phyloP scores from a whole-genome alignment of 257 asterid genomes.

The Solanum corneliomulleri region DNA sequence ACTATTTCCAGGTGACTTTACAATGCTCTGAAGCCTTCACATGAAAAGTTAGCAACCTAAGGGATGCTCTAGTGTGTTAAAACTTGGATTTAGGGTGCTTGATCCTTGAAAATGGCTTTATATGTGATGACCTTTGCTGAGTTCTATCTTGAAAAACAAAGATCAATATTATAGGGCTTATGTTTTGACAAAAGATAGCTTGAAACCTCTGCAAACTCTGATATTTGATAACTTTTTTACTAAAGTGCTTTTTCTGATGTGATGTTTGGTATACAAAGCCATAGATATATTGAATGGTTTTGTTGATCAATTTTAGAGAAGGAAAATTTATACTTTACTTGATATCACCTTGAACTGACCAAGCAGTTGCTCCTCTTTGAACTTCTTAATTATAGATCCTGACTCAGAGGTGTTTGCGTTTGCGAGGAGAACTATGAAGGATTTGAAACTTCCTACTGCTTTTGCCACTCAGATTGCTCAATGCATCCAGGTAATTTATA shows the following conservation, averaged over 20 bases:
- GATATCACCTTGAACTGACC: neutral
- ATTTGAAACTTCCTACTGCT: slow-evolving; percentile 88
- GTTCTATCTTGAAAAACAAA: neutral
- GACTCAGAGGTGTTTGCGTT: slow-evolving; percentile 81
- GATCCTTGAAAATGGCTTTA: neutral
- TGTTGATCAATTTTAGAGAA: neutral
- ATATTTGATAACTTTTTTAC: neutral
- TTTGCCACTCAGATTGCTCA: slow-evolving; percentile 89
- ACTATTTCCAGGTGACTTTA: neutral
- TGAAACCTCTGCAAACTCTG: neutral
- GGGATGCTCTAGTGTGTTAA: neutral
- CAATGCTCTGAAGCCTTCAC: neutral
- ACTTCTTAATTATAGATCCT: slow-evolving; percentile 46
- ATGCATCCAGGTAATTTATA: slow-evolving; percentile 62
- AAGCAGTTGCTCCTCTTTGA: neutral
- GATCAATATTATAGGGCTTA: neutral
- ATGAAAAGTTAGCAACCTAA: neutral
- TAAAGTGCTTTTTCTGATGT: neutral
- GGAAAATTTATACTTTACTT: neutral
- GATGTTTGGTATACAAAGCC: neutral
- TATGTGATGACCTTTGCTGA: neutral
- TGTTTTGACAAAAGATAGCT: too few species aligned
- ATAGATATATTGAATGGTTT: neutral
- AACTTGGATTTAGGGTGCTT: neutral
- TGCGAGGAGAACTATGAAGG: slow-evolving; percentile 88